phyloP scores from a whole-genome alignment of 768 basidiomycete genomes.

The button mushroom (Agaricus bisporus) region DNA sequence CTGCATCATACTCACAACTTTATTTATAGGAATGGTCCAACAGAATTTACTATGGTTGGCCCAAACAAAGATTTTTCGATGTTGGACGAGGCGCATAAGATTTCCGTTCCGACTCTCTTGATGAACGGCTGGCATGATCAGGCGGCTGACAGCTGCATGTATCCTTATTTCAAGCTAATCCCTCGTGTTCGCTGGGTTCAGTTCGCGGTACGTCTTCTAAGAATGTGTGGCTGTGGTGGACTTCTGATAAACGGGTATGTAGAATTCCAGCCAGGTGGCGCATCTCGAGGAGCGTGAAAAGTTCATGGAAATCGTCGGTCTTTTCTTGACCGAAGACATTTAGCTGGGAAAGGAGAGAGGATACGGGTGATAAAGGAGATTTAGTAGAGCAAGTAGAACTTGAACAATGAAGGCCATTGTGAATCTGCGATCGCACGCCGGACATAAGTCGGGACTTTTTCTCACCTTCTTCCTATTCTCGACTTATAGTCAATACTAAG shows the following conservation, averaged over 20 bases:
- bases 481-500: no score
- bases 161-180: slow-evolving; percentile 32
- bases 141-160: slow-evolving; percentile 29
- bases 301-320: slow-evolving; percentile 26
- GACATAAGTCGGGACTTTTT: no score
- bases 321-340: slow-evolving; percentile 20
- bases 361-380: no score
- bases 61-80: slow-evolving; percentile 41
- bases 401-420: no score
- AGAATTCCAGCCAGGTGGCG: slow-evolving; percentile 35
- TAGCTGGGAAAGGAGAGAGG: neutral
- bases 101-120: slow-evolving; percentile 31
- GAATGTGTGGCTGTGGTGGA: no score
- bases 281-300: slow-evolving; percentile 35
- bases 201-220: slow-evolving; percentile 21
- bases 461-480: no score
- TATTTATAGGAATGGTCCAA: slow-evolving; percentile 31
- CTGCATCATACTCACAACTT: neutral
- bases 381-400: no score
- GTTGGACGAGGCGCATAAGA: slow-evolving; percentile 35
- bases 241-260: no score
- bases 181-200: slow-evolving; percentile 39
- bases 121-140: slow-evolving; percentile 37
- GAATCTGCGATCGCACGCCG: no score
- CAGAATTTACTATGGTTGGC: slow-evolving; percentile 30